Percentiles rank a stretch among this genome's conserved stretches.
phyloP scores from a whole-genome alignment of 495 filamentous ascomycete genomes.

The Penicillium diatomitis region DNA sequence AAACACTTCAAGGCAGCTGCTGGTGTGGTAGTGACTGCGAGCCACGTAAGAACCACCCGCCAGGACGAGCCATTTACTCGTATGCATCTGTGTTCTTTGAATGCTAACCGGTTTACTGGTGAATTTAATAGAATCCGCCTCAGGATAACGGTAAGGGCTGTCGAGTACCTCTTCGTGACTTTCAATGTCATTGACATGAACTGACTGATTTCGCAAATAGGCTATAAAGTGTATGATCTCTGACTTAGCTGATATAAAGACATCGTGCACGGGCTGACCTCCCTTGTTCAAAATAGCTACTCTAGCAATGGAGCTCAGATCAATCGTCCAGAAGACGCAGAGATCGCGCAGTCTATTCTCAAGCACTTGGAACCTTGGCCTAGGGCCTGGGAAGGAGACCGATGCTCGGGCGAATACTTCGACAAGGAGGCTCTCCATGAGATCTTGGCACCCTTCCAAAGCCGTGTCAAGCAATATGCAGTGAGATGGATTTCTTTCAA shows the following conservation, averaged over 20 bases:
- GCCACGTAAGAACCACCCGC: conserved; percentile 35
- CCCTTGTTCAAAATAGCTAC: conserved; percentile 28
- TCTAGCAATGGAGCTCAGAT: conserved; percentile 64
- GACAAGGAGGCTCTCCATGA: conserved; percentile 31
- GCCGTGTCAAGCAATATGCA: conserved; percentile 29
- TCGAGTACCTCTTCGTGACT: not conserved
- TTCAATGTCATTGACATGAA: not conserved
- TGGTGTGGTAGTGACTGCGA: conserved; percentile 67
- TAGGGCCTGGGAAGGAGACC: conserved; percentile 41
- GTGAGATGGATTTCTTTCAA: conserved; percentile 13
- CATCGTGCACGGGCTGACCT: no score
- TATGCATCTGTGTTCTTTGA: no score
- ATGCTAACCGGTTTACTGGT: no score
- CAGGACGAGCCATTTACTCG: no score
- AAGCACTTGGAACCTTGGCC: conserved; percentile 47
- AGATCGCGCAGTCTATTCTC: conserved; percentile 52
- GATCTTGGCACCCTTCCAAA: conserved; percentile 36
- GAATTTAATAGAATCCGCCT: conserved; percentile 45
- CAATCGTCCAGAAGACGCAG: conserved; percentile 52
- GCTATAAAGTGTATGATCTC: conserved; percentile 55
- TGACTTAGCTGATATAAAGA: no score
- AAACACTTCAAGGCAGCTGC: conserved; percentile 46
- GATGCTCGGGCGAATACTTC: conserved; percentile 32
- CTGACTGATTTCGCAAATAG: conserved; percentile 17
- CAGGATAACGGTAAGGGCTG: conserved; percentile 48